phyloP scores from a whole-genome alignment of 2,329 filamentous ascomycete species.

The Apiospora hydei region DNA sequence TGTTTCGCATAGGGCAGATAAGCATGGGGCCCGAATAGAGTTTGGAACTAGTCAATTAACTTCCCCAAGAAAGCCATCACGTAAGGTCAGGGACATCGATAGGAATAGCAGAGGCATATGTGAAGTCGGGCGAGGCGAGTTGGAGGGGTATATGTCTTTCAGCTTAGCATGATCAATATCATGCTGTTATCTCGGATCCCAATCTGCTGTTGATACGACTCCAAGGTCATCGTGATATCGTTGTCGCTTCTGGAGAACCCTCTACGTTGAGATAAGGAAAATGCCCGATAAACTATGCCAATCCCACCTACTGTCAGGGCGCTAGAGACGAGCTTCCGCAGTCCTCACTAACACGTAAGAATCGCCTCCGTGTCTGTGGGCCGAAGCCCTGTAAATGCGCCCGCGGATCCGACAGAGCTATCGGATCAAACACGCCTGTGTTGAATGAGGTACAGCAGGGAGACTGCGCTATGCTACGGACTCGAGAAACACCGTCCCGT shows the following conservation, averaged over 20 bases:
- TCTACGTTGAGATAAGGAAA: background rate
- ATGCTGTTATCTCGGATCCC: background rate
- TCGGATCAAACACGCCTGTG: slow-evolving; percentile 6
- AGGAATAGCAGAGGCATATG: background rate
- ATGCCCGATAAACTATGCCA: background rate
- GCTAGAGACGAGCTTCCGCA: slow-evolving; percentile 3
- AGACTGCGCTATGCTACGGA: background rate
- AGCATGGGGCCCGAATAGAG: background rate
- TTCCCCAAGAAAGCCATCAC: background rate
- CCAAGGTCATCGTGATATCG: background rate
- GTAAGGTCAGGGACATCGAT: background rate
- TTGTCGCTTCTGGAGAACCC: background rate
- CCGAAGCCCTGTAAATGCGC: background rate
- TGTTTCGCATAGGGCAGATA: slow-evolving; percentile 13
- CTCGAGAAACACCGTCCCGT: background rate
- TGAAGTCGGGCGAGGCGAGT: background rate
- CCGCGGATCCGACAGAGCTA: background rate
- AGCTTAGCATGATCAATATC: background rate
- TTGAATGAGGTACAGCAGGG: background rate
- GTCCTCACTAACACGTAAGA: background rate
- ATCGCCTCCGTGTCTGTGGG: background rate
- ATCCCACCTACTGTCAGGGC: background rate
- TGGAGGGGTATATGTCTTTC: background rate
- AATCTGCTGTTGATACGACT: background rate
- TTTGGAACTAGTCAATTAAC: background rate